These are phyloP conservation scores for Triticum dicoccoides DNA, from an alignment of 176 grass and related monocot species.

Conservation along the genomic window DNA sequence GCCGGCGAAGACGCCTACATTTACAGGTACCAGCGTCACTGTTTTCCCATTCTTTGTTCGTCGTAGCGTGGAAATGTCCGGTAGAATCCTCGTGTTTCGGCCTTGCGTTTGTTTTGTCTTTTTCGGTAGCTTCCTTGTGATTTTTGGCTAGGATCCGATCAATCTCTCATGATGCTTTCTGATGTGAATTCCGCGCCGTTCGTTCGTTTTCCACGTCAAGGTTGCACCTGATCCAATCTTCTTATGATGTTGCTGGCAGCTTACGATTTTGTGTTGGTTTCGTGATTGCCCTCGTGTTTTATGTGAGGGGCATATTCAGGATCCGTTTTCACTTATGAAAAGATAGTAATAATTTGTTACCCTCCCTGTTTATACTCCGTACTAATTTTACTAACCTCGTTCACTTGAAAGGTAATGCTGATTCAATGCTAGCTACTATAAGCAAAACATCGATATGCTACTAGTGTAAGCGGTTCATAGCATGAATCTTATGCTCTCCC, in stretches of 20 bases:
- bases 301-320: background rate
- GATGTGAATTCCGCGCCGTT: background rate
- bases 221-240: conserved; percentile 18
- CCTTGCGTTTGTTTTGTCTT: background rate
- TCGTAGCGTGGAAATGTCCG: background rate
- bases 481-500: conserved; percentile 27
- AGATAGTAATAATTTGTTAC: background rate
- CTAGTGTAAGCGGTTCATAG: background rate
- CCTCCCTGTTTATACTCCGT: background rate
- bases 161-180: background rate
- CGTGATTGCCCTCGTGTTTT: background rate
- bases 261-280: background rate
- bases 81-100: background rate
- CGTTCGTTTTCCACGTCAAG: conserved; percentile 9
- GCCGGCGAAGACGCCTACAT: conserved; percentile 74
- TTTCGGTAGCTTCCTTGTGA: background rate
- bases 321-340: background rate
- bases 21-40: conserved; percentile 48
- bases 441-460: background rate
- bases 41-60: background rate
- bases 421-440: background rate
- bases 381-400: background rate
- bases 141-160: background rate
- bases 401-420: background rate
- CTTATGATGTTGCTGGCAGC: background rate